Evolutionary conservation across 2,329 filamentous ascomycete species (phyloP), one percentile per base, ranked within the genome.

Genomic region (Sclerotiophoma versabilis): DNA sequence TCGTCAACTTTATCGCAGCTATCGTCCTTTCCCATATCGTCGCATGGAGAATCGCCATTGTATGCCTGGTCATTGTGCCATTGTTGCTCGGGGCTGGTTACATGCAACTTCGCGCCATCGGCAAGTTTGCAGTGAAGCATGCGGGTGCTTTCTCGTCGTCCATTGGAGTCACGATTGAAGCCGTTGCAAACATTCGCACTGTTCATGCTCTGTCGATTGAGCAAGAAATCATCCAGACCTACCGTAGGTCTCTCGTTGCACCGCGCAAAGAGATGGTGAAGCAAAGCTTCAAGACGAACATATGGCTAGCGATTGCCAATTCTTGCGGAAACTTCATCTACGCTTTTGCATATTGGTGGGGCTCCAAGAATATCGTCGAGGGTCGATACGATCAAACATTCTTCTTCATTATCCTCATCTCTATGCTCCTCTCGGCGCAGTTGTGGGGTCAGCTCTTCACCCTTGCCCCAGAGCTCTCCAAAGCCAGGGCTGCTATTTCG

Each of bases 271-370:
- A 82, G 41, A 82, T 79, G 52, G 70, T 80, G 1, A 68, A 72
- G n/a, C 79, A 80, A 15, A 81, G 79, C 19, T 60, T 81, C 23
- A 76, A 80, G 38, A 81, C 82, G 32, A 87, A 85, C 66, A 69
- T 87, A 12, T 87, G 83, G 79, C 80, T 87, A 7, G 84, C 86
- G 2, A 76, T 87, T 29, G 80, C 85, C 14, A 84, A 86, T 67
- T 83, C 81, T 59, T 77, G 83, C 9, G 83, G 86, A 17, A 89
- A 88, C 65, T 80, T 90, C 44, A 84, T 91, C 22, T 90, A 92
- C 65, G 87, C 88, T 0, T 83, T 93, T 48, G 87, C 88, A 0
- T 92, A 91, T 73, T 93, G 89, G 88, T 93, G 89, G 88, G 89
- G 89, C 3, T 83, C 88, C 0, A 87, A 84, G 63, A 84, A 86